Percentiles rank a stretch among this genome's conserved stretches.
phyloP scores from a whole-genome alignment of 2,329 filamentous ascomycete genomes.

The Nemania sp. region DNA sequence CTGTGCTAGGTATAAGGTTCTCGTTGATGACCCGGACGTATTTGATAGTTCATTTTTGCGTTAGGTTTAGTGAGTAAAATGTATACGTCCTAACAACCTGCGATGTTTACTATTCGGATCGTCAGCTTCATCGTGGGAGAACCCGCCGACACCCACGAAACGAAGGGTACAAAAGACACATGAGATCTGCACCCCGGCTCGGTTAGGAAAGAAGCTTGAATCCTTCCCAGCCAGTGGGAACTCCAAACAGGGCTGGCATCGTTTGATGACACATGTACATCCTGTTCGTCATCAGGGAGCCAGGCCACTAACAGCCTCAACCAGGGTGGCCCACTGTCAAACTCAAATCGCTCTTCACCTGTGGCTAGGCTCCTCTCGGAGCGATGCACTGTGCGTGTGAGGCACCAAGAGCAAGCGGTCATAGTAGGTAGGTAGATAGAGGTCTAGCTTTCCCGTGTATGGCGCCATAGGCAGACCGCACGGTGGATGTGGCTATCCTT shows the following conservation, averaged over 20 bases:
- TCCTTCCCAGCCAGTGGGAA: slow-evolving; percentile 41
- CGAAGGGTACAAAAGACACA: slow-evolving; percentile 11
- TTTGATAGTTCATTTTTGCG: not conserved
- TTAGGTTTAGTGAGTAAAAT: not conserved
- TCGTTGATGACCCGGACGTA: not conserved
- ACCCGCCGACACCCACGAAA: slow-evolving; percentile 1
- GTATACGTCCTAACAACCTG: not conserved
- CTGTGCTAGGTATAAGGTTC: not conserved
- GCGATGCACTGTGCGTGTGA: slow-evolving; percentile 30
- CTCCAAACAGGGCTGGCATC: slow-evolving; percentile 29
- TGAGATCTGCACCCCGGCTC: slow-evolving; percentile 39
- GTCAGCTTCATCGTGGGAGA: slow-evolving; percentile 19
- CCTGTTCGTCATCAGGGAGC: slow-evolving; percentile 36
- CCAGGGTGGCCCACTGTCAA: slow-evolving; percentile 31
- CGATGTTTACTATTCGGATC: slow-evolving; percentile 15
- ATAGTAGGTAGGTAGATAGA: too few species aligned
- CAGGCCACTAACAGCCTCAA: slow-evolving; percentile 35
- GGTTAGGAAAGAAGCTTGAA: slow-evolving; percentile 42
- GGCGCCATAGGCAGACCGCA: not conserved
- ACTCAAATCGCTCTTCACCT: slow-evolving; percentile 33
- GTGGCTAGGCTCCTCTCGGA: slow-evolving; percentile 12
- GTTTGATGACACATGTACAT: slow-evolving; percentile 38
- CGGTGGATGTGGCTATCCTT: slow-evolving; percentile 2
- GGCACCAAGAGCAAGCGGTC: not conserved
- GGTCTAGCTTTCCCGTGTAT: not conserved